Evolutionary conservation across 805 yeast species (phyloP).

Genomic region (Candida bentonensis): DNA sequence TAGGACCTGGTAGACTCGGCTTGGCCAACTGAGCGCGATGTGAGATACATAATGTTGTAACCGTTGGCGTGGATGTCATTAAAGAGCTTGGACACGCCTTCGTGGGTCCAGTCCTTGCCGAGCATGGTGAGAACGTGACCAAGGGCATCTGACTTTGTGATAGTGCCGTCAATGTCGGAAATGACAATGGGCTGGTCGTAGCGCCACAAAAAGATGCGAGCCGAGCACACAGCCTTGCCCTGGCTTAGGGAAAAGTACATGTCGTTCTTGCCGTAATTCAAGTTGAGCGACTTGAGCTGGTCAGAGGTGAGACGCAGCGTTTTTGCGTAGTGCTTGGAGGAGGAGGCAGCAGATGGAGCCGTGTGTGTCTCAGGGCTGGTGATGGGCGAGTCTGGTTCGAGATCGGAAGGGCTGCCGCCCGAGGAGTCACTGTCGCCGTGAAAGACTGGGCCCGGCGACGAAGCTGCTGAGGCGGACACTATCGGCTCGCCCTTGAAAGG

Average conservation of each 20-base stretch:
- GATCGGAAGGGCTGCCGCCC: constrained; percentile 1
- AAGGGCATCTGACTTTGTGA: constrained; percentile 92
- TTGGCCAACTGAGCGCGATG: constrained; percentile 91
- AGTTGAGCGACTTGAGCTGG: constrained; percentile 58
- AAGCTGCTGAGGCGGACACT: not conserved
- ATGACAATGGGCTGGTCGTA: constrained; percentile 79
- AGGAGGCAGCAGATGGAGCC: not conserved
- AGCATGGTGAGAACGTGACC: constrained; percentile 90
- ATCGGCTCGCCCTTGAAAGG: not conserved
- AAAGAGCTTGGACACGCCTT: constrained; percentile 85
- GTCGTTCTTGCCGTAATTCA: constrained; percentile 68
- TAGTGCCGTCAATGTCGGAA: constrained; percentile 95
- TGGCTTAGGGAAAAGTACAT: constrained; percentile 67
- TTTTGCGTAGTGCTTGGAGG: constrained; percentile 43
- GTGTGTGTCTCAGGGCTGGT: not conserved
- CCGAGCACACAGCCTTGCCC: constrained; percentile 62
- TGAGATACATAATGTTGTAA: constrained; percentile 81
- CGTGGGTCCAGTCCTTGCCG: constrained; percentile 97
- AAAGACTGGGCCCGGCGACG: not conserved
- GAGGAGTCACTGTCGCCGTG: constrained; percentile 1
- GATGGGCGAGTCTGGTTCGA: not conserved
- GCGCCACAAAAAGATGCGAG: constrained; percentile 75
- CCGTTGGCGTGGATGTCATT: constrained; percentile 81
- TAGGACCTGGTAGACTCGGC: constrained; percentile 87
- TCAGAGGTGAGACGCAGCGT: constrained; percentile 86